Conservation (phyloP, 1,139 yeast species). For the Zygosaccharomyces sapae region DNA sequence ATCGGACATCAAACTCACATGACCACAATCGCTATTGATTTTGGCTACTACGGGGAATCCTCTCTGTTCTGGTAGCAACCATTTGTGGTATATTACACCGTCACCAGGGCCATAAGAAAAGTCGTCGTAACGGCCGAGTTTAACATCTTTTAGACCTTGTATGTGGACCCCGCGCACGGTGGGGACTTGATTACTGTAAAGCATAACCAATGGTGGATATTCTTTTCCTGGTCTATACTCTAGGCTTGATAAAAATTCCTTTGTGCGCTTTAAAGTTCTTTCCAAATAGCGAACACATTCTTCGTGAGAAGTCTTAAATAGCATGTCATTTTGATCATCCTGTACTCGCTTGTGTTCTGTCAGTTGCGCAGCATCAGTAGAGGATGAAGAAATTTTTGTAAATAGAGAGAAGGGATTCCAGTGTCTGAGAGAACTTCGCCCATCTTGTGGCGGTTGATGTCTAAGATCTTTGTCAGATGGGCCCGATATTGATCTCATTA, state of each 20-base stretch:
- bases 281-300: slow-evolving; percentile 63
- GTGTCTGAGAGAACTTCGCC: slow-evolving; percentile 5
- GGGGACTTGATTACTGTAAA: slow-evolving; percentile 77
- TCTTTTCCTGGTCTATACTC: slow-evolving; percentile 46
- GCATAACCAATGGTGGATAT: slow-evolving; percentile 80
- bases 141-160: slow-evolving; percentile 54
- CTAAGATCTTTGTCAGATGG: not conserved
- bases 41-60: slow-evolving; percentile 72
- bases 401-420: slow-evolving; percentile 11
- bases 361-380: slow-evolving; percentile 9
- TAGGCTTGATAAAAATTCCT: slow-evolving; percentile 54
- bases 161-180: slow-evolving; percentile 79
- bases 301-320: slow-evolving; percentile 43
- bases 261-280: slow-evolving; percentile 58
- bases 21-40: slow-evolving; percentile 64
- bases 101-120: slow-evolving; percentile 88
- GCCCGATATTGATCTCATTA: slow-evolving; percentile 13
- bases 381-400: slow-evolving; percentile 8
- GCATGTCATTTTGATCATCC: slow-evolving; percentile 16
- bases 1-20: slow-evolving; percentile 75
- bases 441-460: not conserved
- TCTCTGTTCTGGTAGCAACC: slow-evolving; percentile 71
- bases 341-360: slow-evolving; percentile 13
- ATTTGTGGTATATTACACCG: slow-evolving; percentile 81
- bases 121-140: slow-evolving; percentile 67